Percentiles rank a stretch among this genome's conserved stretches.
These are phyloP conservation scores for Neonectria ditissima DNA, from an alignment of 2,329 filamentous ascomycete species.

Conservation along the genomic window DNA sequence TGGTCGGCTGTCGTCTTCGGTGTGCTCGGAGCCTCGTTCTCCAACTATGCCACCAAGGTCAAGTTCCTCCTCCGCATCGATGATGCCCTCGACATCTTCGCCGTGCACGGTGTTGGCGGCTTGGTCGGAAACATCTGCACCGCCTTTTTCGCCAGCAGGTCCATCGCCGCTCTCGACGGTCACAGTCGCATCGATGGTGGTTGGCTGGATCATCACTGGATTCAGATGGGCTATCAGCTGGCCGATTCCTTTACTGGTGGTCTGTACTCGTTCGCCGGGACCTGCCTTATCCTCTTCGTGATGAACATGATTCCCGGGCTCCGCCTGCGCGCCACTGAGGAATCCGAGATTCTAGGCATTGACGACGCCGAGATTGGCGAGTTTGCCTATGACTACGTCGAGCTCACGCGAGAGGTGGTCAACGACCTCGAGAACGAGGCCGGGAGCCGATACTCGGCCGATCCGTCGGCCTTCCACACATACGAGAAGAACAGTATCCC, in stretches of 20 bases:
- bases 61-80: constrained; percentile 87
- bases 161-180: constrained; percentile 85
- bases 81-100: constrained; percentile 90
- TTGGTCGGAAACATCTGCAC: constrained; percentile 84
- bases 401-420: constrained; percentile 73
- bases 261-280: constrained; percentile 81
- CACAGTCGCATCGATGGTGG: constrained; percentile 75
- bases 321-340: constrained; percentile 77
- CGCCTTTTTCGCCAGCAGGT: constrained; percentile 85
- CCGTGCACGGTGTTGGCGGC: constrained; percentile 83
- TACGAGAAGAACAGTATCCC: constrained; percentile 64
- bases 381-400: constrained; percentile 96
- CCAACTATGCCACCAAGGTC: constrained; percentile 92
- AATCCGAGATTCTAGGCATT: constrained; percentile 86
- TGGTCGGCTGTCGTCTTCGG: constrained; percentile 88
- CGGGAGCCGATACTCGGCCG: constrained; percentile 57
- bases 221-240: constrained; percentile 85
- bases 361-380: constrained; percentile 93
- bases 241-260: constrained; percentile 83
- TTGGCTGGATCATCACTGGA: constrained; percentile 86
- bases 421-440: constrained; percentile 60
- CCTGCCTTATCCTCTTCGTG: constrained; percentile 82
- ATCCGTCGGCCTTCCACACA: constrained; percentile 54
- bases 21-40: constrained; percentile 78
- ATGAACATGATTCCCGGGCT: constrained; percentile 84